Percentiles rank a stretch among this genome's conserved stretches.
Evolutionary conservation across 1,284 basidiomycete genomes (phyloP).

Genomic region (Tylopilus sp.): DNA sequence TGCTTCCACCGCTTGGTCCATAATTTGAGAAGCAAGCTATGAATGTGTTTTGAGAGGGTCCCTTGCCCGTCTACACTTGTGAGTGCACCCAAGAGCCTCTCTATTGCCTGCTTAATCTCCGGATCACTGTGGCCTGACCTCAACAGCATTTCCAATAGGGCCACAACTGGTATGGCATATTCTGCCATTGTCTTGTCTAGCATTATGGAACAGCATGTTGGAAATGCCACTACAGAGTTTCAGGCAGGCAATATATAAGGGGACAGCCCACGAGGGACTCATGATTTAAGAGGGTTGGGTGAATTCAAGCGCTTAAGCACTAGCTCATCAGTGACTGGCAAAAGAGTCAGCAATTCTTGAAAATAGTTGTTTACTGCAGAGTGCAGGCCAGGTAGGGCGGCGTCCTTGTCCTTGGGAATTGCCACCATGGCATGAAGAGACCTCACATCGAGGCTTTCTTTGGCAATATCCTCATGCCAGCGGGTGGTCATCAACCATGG

Average conservation of each 20-base stretch:
- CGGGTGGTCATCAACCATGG: not conserved
- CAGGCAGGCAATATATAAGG: too few relatives aligned
- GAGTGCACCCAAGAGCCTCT: too few relatives aligned
- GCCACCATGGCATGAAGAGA: not conserved
- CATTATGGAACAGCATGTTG: not conserved
- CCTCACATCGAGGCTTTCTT: too few relatives aligned
- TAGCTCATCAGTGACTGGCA: not conserved
- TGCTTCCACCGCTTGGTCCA: conserved; percentile 24
- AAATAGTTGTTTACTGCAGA: not conserved
- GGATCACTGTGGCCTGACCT: too few relatives aligned
- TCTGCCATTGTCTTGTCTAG: not conserved
- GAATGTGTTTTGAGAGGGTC: too few relatives aligned
- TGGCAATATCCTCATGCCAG: not conserved
- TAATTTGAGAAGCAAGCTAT: conserved; percentile 1
- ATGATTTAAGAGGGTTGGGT: not conserved
- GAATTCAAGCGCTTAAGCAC: not conserved
- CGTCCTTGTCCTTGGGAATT: not conserved
- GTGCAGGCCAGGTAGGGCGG: not conserved
- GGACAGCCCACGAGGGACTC: too few relatives aligned
- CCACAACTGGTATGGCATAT: not conserved
- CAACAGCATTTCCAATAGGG: not conserved
- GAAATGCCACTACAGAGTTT: not conserved
- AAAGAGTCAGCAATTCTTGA: not conserved
- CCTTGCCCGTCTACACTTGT: too few relatives aligned
- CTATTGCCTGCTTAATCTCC: too few relatives aligned